Evolutionary conservation across 2,329 filamentous ascomycete species (phyloP), one percentile per base, ranked within the genome.

Genomic region (Fusarium subtropicale): DNA sequence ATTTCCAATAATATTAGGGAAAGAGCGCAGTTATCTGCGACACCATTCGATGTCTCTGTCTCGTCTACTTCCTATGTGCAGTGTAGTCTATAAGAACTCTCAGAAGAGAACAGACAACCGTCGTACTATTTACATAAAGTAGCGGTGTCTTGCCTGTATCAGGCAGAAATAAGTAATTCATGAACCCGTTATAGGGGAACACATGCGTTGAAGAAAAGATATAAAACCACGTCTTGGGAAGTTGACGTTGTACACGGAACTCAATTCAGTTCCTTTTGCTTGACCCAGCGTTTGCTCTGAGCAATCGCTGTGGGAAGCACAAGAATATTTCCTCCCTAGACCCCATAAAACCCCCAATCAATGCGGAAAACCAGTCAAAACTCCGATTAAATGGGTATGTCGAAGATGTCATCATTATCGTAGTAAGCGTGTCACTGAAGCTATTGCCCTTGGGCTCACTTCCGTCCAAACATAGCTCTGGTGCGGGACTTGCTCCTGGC

Each of bases 401-500:
- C 70, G 64, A 69, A 74, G 68, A 73, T 67, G 64, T 78, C 71
- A 77, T 74, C 57, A 76, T 76, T 74, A 73, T 75, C 73, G 75
- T 56, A 66, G 58, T 70, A 66, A 59, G 53, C 69, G 60, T 67
- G 41, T 71, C 66, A 51, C 42, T 60, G 36, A 63, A 60, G 47
- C 41, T 55, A 42, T 41, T 55, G 47, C 44, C 48, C 22, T 28
- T 53, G 16, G 28, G 50, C 34, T 60, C 54, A 75, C 66, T 82
- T 84, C 46, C 78, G 74, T 66, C 90, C 86, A 79, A 95, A 95
- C 74, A 95, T 90, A 65, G 87, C 88, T 72, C 92, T 86, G 50
- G 91, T 89, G 67, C 90, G 89, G 30, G 91, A 93, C 81, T 94
- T 95, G 80, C 91, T 92, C 64, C 91, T 87, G 41, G 84, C 76